Percentiles rank a stretch among this genome's conserved stretches.
Evolutionary conservation across 73 alveolate genomes (phyloP).

Genomic region (Paramecium biaurelia): DNA sequence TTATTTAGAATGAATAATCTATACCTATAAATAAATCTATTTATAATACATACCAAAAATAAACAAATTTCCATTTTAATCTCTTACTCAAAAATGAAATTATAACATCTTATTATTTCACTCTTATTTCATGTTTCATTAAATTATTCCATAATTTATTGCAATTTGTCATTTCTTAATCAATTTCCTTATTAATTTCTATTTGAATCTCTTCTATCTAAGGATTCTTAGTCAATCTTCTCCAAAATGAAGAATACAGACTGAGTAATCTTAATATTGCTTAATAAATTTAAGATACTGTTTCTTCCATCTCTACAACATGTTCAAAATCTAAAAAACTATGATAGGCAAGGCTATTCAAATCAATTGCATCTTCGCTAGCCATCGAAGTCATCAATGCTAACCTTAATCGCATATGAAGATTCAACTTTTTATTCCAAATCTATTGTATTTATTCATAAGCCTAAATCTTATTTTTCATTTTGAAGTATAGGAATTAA

Average conservation of each 20-base stretch:
- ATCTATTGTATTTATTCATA: neutral
- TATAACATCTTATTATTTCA: neutral
- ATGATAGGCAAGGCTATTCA: neutral
- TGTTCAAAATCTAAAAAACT: neutral
- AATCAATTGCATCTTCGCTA: neutral
- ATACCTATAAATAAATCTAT: neutral
- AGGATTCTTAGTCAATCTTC: neutral
- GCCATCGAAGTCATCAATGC: neutral
- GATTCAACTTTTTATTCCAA: neutral
- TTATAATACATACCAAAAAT: neutral
- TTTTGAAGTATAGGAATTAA: neutral
- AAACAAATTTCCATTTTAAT: neutral
- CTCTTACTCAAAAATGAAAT: neutral
- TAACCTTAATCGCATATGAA: neutral
- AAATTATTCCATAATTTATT: neutral
- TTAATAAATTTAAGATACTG: neutral
- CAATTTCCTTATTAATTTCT: neutral
- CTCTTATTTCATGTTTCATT: neutral
- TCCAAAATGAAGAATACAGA: neutral
- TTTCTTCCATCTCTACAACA: neutral
- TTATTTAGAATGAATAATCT: neutral
- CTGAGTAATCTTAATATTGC: neutral
- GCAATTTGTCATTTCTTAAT: neutral
- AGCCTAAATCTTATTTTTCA: neutral
- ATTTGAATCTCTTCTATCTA: neutral